These are phyloP conservation scores for Triadica sebifera DNA, from an alignment of 345 rosid species.

Conservation along the genomic window DNA sequence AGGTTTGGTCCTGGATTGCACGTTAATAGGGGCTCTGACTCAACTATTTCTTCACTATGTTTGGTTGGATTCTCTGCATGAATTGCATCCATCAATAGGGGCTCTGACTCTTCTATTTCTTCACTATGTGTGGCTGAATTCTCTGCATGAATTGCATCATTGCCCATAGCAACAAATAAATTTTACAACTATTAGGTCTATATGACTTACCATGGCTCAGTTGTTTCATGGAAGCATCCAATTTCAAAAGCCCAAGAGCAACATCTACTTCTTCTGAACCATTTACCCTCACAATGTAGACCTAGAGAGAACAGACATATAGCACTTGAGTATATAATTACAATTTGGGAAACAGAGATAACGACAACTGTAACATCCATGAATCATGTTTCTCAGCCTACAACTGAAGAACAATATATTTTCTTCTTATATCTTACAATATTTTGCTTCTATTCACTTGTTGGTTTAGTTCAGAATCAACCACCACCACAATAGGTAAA, in stretches of 20 bases:
- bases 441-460: too few relatives aligned
- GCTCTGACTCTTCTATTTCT: constrained; percentile 18
- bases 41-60: constrained; percentile 11
- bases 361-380: not conserved
- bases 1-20: constrained; percentile 5
- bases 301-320: constrained; percentile 22
- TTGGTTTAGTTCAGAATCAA: too few relatives aligned
- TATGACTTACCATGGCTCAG: constrained; percentile 23
- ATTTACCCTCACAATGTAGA: constrained; percentile 35
- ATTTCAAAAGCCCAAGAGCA: constrained; percentile 36
- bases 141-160: constrained; percentile 13
- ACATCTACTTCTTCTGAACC: constrained; percentile 38
- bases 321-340: not conserved
- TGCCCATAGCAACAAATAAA: not conserved
- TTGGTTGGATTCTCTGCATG: constrained; percentile 13
- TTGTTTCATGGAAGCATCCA: constrained; percentile 19
- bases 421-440: too few relatives aligned
- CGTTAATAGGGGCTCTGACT: constrained; percentile 11
- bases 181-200: not conserved
- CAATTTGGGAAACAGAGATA: not conserved
- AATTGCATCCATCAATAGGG: not conserved
- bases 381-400: not conserved
- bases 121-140: not conserved
- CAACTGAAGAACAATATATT: too few relatives aligned
- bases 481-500: too few relatives aligned